These are phyloP conservation scores for Talaromyces sp. DNA, from an alignment of 2,329 filamentous ascomycete species.

Conservation along the genomic window DNA sequence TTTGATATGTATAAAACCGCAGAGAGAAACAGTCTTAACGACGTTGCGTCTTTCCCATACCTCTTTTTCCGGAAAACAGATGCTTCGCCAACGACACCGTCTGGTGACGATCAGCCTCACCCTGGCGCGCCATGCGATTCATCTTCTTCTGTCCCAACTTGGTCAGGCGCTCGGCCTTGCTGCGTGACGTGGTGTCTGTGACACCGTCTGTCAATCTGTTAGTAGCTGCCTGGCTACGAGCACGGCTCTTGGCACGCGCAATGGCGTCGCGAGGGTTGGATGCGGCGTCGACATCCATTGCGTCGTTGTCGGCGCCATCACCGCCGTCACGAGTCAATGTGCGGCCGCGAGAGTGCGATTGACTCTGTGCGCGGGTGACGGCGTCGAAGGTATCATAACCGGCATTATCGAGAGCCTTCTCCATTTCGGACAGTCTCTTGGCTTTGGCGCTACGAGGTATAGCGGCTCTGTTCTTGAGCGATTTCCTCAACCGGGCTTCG, in stretches of 20 bases:
- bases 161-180: conserved; percentile 77
- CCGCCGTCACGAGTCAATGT: conserved; percentile 62
- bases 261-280: conserved; percentile 46
- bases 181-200: conserved; percentile 60
- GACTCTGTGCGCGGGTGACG: conserved; percentile 64
- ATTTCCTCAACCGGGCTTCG: conserved; percentile 91
- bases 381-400: conserved; percentile 73
- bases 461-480: conserved; percentile 91
- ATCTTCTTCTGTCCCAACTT: conserved; percentile 96
- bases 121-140: conserved; percentile 96
- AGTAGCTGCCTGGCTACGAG: conserved; percentile 51
- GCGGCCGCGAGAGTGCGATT: conserved; percentile 63
- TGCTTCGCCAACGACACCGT: conserved; percentile 81
- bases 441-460: conserved; percentile 80
- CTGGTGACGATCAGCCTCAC: conserved; percentile 91
- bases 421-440: conserved; percentile 81
- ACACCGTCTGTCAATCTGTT: conserved; percentile 54
- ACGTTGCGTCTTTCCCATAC: conserved; percentile 75
- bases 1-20: background rate
- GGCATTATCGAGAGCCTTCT: conserved; percentile 76
- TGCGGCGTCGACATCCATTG: conserved; percentile 57
- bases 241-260: conserved; percentile 69
- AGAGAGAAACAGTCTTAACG: conserved; percentile 29
- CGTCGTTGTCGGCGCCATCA: conserved; percentile 64
- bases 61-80: conserved; percentile 86